Evolutionary conservation across 2,329 filamentous ascomycete species (phyloP).

Genomic region (Escovopsis weberi): DNA sequence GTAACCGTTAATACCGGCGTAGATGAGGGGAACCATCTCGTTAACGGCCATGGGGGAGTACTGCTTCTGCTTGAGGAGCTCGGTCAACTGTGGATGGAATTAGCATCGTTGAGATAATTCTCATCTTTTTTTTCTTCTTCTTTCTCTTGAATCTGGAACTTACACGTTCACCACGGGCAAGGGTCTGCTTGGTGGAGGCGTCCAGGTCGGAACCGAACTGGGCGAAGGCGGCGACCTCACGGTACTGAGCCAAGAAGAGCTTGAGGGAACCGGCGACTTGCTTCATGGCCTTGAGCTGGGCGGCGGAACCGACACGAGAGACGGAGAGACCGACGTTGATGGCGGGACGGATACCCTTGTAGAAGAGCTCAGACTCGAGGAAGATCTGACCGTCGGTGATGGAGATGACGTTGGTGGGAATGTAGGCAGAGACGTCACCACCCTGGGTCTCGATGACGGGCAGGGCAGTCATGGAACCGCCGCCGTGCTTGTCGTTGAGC

Average conservation of each 20-base stretch:
- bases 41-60: conserved; percentile 97
- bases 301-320: conserved; percentile 98
- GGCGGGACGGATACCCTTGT: conserved; percentile 99
- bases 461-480: conserved; percentile 92
- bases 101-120: background rate
- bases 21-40: conserved; percentile 99
- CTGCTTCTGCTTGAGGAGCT: conserved; percentile 99
- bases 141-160: conserved; percentile 22
- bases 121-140: background rate
- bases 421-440: conserved; percentile 99
- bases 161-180: conserved; percentile 95
- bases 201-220: conserved; percentile 99
- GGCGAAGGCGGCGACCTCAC: conserved; percentile 98
- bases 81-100: conserved; percentile 48
- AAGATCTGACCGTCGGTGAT: conserved; percentile 99
- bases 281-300: conserved; percentile 99
- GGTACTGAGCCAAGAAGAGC: conserved; percentile 99
- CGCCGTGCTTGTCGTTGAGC: conserved; percentile 91
- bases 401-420: conserved; percentile 99
- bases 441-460: conserved; percentile 99
- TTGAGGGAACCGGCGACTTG: conserved; percentile 99
- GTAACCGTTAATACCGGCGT: conserved; percentile 94
- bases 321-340: conserved; percentile 99
- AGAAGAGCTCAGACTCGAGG: conserved; percentile 98
- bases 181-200: conserved; percentile 96